Evolutionary conservation across 805 yeast species (phyloP).

Genomic region (Cyberlindnera samutprakarnensis): DNA sequence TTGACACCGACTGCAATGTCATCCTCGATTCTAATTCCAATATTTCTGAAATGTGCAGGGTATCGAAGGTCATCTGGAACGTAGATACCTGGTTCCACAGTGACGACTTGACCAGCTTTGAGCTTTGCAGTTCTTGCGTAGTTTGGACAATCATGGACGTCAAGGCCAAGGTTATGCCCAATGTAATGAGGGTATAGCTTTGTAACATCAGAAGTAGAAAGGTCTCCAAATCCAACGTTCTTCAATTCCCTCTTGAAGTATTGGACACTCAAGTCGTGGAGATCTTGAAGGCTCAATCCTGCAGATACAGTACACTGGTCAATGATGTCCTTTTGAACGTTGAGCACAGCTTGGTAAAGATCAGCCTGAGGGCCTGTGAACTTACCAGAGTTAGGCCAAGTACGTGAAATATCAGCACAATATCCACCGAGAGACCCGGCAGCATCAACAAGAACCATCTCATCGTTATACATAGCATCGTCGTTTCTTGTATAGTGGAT

Average conservation of each 20-base stretch:
- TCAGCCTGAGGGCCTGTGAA: slow-evolving; percentile 79
- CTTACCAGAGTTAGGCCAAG: slow-evolving; percentile 84
- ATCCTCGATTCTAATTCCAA: slow-evolving; percentile 94
- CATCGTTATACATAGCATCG: slow-evolving; percentile 67
- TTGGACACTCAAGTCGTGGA: slow-evolving; percentile 64
- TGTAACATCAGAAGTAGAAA: slow-evolving; percentile 46
- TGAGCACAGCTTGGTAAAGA: slow-evolving; percentile 79
- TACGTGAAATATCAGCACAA: slow-evolving; percentile 90
- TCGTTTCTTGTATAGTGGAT: slow-evolving; percentile 94
- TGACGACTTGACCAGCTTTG: slow-evolving; percentile 70
- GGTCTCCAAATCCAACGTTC: slow-evolving; percentile 58
- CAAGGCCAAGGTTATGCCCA: slow-evolving; percentile 93
- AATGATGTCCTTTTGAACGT: slow-evolving; percentile 75
- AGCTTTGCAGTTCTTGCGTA: slow-evolving; percentile 49
- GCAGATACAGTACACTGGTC: slow-evolving; percentile 50
- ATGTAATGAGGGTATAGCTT: slow-evolving; percentile 83
- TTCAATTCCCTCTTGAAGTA: slow-evolving; percentile 55
- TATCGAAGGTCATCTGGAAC: slow-evolving; percentile 63
- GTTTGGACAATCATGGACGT: slow-evolving; percentile 76
- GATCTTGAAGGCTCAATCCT: slow-evolving; percentile 55
- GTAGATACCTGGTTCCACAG: slow-evolving; percentile 95
- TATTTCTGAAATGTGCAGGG: slow-evolving; percentile 77
- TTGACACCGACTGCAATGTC: slow-evolving; percentile 75
- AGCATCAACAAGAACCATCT: slow-evolving; percentile 88
- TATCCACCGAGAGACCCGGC: slow-evolving; percentile 93